Conservation (phyloP, 306 rosid species). For the Gynostemma pentaphyllum region DNA sequence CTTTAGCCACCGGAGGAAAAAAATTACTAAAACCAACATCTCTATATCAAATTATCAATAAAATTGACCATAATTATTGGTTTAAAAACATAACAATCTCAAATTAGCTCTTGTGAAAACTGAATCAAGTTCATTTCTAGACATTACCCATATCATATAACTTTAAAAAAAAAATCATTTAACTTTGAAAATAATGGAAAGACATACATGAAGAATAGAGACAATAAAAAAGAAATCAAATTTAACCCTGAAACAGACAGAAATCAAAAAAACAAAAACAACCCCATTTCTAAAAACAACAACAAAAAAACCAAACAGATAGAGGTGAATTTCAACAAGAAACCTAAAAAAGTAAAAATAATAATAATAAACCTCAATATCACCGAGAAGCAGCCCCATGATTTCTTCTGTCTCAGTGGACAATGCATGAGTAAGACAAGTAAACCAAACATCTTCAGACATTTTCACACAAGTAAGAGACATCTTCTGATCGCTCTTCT, state of each 20-base stretch:
- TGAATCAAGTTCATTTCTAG: not conserved
- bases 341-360: not conserved
- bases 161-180: too few relatives aligned
- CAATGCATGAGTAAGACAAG: constrained; percentile 88
- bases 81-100: not conserved
- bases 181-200: not conserved
- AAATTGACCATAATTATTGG: not conserved
- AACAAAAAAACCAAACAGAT: not conserved
- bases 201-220: not conserved
- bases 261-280: not conserved
- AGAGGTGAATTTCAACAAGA: not conserved
- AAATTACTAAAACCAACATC: not conserved
- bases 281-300: constrained; percentile 14
- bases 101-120: not conserved
- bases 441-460: constrained; percentile 90
- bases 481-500: constrained; percentile 31
- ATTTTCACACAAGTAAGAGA: constrained; percentile 75
- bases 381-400: constrained; percentile 98
- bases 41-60: not conserved
- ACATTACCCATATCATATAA: too few relatives aligned
- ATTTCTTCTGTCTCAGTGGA: constrained; percentile 98
- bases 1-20: not conserved
- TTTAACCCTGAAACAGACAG: not conserved
- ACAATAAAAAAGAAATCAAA: not conserved
- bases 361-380: constrained; percentile 95